phyloP scores from a whole-genome alignment of 331 rosid species.

The Malus hybrid region DNA sequence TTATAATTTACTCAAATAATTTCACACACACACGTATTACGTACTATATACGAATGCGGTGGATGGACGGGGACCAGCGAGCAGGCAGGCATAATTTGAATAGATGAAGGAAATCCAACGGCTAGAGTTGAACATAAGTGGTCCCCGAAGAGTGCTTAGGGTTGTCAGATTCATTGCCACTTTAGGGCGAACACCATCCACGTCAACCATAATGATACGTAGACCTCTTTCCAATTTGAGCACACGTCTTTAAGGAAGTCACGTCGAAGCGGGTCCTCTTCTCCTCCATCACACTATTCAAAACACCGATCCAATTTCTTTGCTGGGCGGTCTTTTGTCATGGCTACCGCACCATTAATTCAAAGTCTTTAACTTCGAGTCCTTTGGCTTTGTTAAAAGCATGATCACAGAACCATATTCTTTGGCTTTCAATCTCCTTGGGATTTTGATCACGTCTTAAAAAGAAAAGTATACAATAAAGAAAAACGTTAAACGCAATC shows the following conservation, averaged over 20 bases:
- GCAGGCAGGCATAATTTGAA: not conserved
- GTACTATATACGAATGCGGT: not conserved
- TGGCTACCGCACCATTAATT: not conserved
- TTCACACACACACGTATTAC: not conserved
- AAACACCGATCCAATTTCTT: not conserved
- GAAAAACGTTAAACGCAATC: not conserved
- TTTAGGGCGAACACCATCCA: slow-evolving; percentile 46
- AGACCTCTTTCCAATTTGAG: slow-evolving; percentile 41
- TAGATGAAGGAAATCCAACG: slow-evolving; percentile 6
- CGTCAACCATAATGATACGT: slow-evolving; percentile 43
- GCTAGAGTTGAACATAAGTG: slow-evolving; percentile 27
- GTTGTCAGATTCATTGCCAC: slow-evolving; percentile 32
- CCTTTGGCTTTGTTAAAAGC: not conserved
- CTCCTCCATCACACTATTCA: not conserved
- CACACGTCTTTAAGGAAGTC: slow-evolving; percentile 38
- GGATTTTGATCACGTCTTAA: not conserved
- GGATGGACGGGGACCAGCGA: slow-evolving; percentile 17
- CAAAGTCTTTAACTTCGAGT: not conserved
- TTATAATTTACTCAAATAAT: not conserved
- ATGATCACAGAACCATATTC: not conserved
- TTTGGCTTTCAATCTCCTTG: not conserved
- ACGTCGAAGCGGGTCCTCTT: slow-evolving; percentile 21
- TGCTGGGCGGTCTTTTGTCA: not conserved
- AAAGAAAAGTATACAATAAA: not conserved
- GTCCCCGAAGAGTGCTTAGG: slow-evolving; percentile 11